phyloP scores from a whole-genome alignment of 2,329 filamentous ascomycete species.

The Sclerotinia spermophila region DNA sequence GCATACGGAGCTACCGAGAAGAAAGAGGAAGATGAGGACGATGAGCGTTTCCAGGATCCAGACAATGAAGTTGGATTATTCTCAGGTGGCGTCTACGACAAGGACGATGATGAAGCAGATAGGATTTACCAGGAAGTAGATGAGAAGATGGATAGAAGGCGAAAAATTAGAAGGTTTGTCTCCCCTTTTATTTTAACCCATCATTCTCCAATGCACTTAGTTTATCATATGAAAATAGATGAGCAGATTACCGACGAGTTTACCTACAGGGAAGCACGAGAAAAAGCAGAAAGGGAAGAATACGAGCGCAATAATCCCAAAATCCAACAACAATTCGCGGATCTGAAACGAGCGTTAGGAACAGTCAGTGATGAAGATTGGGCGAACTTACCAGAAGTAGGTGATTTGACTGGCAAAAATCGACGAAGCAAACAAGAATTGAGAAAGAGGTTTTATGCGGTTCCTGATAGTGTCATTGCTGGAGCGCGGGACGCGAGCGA shows the following conservation, averaged over 20 bases:
- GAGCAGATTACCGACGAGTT: constrained; percentile 75
- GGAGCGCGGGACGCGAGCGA: constrained; percentile 77
- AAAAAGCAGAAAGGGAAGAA: constrained; percentile 85
- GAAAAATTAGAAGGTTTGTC: constrained; percentile 83
- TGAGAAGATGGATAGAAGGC: constrained; percentile 90
- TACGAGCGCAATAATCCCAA: constrained; percentile 98
- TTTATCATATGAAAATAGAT: constrained; percentile 66
- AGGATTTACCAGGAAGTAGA: constrained; percentile 94
- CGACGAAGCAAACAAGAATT: constrained; percentile 78
- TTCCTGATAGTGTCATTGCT: constrained; percentile 91
- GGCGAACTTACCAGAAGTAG: constrained; percentile 92
- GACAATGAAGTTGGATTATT: constrained; percentile 97
- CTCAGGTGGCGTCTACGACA: constrained; percentile 91
- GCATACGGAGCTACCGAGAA: constrained; percentile 60
- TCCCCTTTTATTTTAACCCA: constrained; percentile 29
- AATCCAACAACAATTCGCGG: constrained; percentile 96
- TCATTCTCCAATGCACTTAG: constrained; percentile 46
- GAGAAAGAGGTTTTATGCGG: constrained; percentile 86
- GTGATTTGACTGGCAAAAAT: constrained; percentile 93
- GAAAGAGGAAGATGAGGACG: constrained; percentile 65
- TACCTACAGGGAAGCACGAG: constrained; percentile 83
- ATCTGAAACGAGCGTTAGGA: constrained; percentile 84
- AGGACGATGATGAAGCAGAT: constrained; percentile 97
- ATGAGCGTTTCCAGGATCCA: constrained; percentile 87
- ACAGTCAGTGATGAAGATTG: constrained; percentile 93